Evolutionary conservation across 1,284 basidiomycete species (phyloP).

Genomic region (Chalciporus sp.): DNA sequence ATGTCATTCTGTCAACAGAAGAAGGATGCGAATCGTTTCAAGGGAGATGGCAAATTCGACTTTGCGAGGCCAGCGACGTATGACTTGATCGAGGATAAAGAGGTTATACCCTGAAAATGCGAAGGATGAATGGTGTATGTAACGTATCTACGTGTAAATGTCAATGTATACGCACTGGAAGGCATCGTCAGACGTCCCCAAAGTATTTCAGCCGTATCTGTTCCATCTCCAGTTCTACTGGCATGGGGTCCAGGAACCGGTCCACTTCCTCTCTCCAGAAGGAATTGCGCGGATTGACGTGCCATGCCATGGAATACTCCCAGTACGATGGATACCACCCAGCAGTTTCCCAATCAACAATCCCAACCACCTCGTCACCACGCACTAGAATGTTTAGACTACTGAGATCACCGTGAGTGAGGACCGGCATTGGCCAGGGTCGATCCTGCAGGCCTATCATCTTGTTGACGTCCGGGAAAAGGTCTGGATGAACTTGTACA

Average conservation of each 20-base stretch:
- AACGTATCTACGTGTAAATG: too few relatives aligned
- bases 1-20: not conserved
- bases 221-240: not conserved
- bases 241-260: not conserved
- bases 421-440: slow-evolving; percentile 3
- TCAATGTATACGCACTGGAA: too few relatives aligned
- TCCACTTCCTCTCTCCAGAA: slow-evolving; percentile 1
- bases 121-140: too few relatives aligned
- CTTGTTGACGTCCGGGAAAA: not conserved
- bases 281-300: not conserved
- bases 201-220: not conserved
- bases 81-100: not conserved
- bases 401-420: slow-evolving; percentile 7
- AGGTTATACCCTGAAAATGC: not conserved
- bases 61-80: not conserved
- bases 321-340: slow-evolving; percentile 4
- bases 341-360: slow-evolving; percentile 5
- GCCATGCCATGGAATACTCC: slow-evolving; percentile 1
- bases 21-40: not conserved
- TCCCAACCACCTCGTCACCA: not conserved
- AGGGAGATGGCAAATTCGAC: not conserved
- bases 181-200: not conserved
- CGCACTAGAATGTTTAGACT: not conserved
- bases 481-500: not conserved
- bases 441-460: slow-evolving; percentile 2